A percentile compares a stretch with the other conserved stretches of the same genome.
phyloP scores from a whole-genome alignment of 2,329 filamentous ascomycete species.

The Aspergillus sojae region DNA sequence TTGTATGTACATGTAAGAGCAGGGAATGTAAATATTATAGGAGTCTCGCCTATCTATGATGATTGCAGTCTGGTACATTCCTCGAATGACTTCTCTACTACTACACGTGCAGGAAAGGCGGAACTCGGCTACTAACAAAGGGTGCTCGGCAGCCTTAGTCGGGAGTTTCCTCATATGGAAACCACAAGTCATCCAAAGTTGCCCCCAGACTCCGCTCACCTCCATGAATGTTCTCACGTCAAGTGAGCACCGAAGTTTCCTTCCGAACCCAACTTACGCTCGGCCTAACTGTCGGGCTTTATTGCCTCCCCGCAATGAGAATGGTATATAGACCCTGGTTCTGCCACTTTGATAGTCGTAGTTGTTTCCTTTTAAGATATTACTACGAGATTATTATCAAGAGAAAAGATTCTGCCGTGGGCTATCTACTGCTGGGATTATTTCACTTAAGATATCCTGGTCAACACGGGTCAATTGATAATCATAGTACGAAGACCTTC shows the following conservation, averaged over 20 bases:
- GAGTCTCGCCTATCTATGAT: neutral
- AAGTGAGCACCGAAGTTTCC: constrained; percentile 20
- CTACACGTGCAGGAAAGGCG: constrained; percentile 19
- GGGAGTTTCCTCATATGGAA: constrained; percentile 26
- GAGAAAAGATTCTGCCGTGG: neutral
- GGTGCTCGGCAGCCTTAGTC: constrained; percentile 25
- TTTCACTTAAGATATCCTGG: neutral
- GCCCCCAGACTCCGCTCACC: constrained; percentile 14
- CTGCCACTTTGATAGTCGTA: neutral
- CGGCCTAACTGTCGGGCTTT: constrained; percentile 14
- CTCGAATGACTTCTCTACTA: neutral
- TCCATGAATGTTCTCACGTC: constrained; percentile 14
- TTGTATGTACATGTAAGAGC: neutral
- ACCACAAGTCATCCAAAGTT: constrained; percentile 5
- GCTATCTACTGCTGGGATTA: neutral
- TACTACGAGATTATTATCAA: neutral
- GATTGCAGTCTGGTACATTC: neutral
- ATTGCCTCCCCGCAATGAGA: constrained; percentile 12
- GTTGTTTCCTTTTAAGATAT: neutral
- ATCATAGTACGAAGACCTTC: neutral
- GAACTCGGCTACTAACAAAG: constrained; percentile 27
- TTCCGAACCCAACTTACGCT: constrained; percentile 22
- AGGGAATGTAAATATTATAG: neutral
- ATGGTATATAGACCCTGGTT: constrained; percentile 10
- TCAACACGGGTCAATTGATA: neutral